These are phyloP conservation scores for Aegilops tauschii DNA, from an alignment of 176 grass and related monocot genomes.

Conservation along the genomic window DNA sequence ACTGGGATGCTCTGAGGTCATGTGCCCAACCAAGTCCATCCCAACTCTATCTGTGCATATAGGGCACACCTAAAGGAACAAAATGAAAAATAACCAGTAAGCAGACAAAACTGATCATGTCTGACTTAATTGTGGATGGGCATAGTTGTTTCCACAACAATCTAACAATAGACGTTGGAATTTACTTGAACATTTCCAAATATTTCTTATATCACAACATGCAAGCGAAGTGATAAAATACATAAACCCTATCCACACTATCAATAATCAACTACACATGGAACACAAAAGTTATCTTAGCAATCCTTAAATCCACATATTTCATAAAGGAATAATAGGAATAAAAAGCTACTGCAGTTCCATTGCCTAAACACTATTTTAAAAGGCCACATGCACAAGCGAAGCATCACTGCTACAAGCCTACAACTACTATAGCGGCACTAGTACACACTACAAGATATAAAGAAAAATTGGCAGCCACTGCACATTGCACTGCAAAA, in stretches of 20 bases:
- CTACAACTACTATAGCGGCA: neutral
- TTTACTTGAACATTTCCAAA: neutral
- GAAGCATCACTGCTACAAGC: neutral
- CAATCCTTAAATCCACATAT: neutral
- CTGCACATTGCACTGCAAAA: neutral
- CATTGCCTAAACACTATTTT: neutral
- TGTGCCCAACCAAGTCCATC: conserved; percentile 64
- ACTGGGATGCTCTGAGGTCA: conserved; percentile 57
- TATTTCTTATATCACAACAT: neutral
- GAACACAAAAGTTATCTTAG: neutral
- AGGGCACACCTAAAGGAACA: conserved; percentile 64
- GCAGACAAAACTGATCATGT: neutral
- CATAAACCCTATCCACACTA: neutral
- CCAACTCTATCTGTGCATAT: conserved; percentile 59
- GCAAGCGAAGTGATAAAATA: neutral
- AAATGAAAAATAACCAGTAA: conserved; percentile 8
- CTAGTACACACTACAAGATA: neutral
- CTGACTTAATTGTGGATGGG: neutral
- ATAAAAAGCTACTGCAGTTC: neutral
- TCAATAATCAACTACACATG: neutral
- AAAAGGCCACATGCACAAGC: neutral
- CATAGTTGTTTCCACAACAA: conserved; percentile 1
- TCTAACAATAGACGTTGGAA: neutral
- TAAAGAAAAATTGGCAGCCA: neutral
- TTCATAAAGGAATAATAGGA: neutral